Evolutionary conservation across 768 basidiomycete genomes (phyloP), one percentile per base, ranked within the genome.

Genomic region (Phylloporus sp.): DNA sequence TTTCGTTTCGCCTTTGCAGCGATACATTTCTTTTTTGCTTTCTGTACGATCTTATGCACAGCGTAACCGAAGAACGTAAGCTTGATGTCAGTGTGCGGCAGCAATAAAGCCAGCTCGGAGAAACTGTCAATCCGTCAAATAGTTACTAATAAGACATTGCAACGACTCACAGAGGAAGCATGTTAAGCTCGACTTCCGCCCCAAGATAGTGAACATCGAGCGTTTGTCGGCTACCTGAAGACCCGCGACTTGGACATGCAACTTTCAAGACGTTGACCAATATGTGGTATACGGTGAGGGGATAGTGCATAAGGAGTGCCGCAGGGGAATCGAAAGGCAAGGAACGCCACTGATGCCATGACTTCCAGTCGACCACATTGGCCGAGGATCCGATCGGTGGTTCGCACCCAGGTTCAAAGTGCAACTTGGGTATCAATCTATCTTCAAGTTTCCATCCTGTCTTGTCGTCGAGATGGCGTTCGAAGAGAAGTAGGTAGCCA

Each of bases 331-430:
- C 57, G 31, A 73, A 57, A 28, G 75, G 67, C 18, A 77, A 55
- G 38, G 66, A 63, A 29, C 75, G 69, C 75, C 74, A 76, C 38
- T 64, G 50, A 54, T 76, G 71, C 61, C 73, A 77, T 21, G 69
- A 68, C 26, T 59, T 62, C 76, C 75, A 77, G 46, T 65, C 69
- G 22, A 56, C 52, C 27, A 71, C 55, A 17, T 65, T 60, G 24
- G 44, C 56, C 40, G 62, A 49, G 50, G 64, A 53, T 53, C 53
- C 48, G 11, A 66, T 59, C 26, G 42, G 39, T 2, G 55, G 64
- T 39, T 70, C 66, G 23, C 56, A 48, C 14, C 55, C 57, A 26
- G 56, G 49, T 32, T 56, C 52, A n/a, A 64, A 65, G 35, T 61
- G 58, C n/a, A 65, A 53, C 28, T 60, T 57, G 38, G 72, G 69